Conservation (phyloP, 768 basidiomycete genomes). For the Pleurotus platypus region DNA sequence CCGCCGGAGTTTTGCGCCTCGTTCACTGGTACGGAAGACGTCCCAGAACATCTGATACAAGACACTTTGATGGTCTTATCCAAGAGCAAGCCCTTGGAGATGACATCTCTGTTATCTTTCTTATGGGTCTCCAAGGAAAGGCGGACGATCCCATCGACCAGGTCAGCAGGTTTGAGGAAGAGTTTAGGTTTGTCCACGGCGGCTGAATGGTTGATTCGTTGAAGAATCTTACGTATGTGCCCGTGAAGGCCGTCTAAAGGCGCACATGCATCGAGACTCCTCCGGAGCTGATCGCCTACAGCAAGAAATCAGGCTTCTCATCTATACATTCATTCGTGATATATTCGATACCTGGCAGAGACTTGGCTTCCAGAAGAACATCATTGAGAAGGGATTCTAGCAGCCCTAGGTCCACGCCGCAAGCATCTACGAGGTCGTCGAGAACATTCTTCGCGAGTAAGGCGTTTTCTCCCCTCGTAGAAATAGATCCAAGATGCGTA, state of each 20-base stretch:
- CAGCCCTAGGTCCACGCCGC: slow-evolving; percentile 56
- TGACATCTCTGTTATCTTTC: slow-evolving; percentile 51
- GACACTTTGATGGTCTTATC: slow-evolving; percentile 32
- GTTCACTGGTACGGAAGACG: slow-evolving; percentile 38
- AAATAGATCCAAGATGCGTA: slow-evolving; percentile 44
- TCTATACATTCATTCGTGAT: no score
- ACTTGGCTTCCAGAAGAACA: slow-evolving; percentile 26
- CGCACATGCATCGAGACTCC: slow-evolving; percentile 56
- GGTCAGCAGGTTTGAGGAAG: slow-evolving; percentile 69
- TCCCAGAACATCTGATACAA: slow-evolving; percentile 66
- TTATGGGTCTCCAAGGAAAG: slow-evolving; percentile 27
- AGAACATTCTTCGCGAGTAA: slow-evolving; percentile 63
- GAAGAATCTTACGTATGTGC: slow-evolving; percentile 38
- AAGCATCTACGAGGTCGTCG: slow-evolving; percentile 58
- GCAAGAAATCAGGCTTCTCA: no score
- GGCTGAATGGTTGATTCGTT: slow-evolving; percentile 41
- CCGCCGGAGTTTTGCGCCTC: slow-evolving; percentile 24
- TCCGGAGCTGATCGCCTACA: slow-evolving; percentile 48
- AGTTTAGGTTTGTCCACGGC: slow-evolving; percentile 63
- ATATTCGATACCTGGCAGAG: slow-evolving; percentile 25
- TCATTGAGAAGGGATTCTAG: slow-evolving; percentile 46
- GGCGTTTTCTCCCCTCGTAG: slow-evolving; percentile 57
- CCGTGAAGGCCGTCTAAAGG: slow-evolving; percentile 45
- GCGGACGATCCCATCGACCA: slow-evolving; percentile 59
- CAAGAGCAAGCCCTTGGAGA: slow-evolving; percentile 55